Percentiles rank a stretch among this genome's conserved stretches.
Evolutionary conservation across 495 filamentous ascomycete species (phyloP).

Genomic region (Apiosordaria backusii): DNA sequence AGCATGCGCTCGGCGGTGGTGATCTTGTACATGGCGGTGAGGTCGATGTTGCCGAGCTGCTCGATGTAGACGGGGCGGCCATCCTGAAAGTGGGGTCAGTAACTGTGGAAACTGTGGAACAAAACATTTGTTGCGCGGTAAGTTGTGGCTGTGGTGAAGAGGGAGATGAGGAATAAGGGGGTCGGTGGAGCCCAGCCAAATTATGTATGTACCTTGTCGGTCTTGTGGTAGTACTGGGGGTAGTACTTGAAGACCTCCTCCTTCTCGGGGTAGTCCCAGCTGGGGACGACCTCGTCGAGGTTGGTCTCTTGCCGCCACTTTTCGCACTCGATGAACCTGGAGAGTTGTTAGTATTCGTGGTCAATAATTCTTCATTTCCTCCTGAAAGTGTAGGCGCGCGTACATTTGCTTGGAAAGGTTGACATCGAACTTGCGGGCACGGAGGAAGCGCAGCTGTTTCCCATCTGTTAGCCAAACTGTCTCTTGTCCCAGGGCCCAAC

Average conservation of each 20-base stretch:
- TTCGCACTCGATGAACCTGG: conserved; percentile 86
- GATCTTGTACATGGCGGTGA: conserved; percentile 81
- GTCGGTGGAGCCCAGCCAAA: background rate
- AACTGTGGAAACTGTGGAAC: conserved; percentile 6
- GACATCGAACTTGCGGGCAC: conserved; percentile 93
- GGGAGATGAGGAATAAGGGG: background rate
- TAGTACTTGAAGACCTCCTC: conserved; percentile 85
- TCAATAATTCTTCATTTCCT: conserved; percentile 2
- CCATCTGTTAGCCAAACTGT: conserved; percentile 16
- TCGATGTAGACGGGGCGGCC: conserved; percentile 97
- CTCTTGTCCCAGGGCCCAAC: too few relatives aligned
- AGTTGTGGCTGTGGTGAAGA: too few relatives aligned
- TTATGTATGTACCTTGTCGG: conserved; percentile 69
- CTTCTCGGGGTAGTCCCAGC: conserved; percentile 89
- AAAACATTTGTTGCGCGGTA: too few relatives aligned
- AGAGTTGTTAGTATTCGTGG: conserved; percentile 16
- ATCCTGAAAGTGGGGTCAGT: conserved; percentile 56
- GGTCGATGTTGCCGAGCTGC: conserved; percentile 88
- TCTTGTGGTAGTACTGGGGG: conserved; percentile 99
- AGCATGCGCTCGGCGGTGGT: conserved; percentile 91
- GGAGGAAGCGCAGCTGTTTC: conserved; percentile 75
- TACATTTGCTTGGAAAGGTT: conserved; percentile 81
- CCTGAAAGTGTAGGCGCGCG: conserved; percentile 24
- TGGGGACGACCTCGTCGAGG: conserved; percentile 77
- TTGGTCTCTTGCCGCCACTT: conserved; percentile 79